A percentile compares a stretch with the other conserved stretches of the same genome.
Conservation (phyloP, 768 basidiomycete species). For the Russula sp. region DNA sequence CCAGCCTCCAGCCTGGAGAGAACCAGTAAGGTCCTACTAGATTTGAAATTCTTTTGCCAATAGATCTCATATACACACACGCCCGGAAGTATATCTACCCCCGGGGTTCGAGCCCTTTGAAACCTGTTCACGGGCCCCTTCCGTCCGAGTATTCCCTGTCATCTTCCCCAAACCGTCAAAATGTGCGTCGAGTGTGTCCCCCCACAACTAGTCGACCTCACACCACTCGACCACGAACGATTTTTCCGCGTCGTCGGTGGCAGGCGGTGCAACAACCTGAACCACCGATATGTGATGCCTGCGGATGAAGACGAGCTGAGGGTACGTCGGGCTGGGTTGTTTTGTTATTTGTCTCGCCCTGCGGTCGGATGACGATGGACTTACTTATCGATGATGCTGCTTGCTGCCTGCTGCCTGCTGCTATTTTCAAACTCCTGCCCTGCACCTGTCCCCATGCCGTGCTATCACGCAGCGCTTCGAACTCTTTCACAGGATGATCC, state of each 20-base stretch:
- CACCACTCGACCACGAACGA: slow-evolving; percentile 43
- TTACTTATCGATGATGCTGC: background rate
- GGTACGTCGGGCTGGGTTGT: slow-evolving; percentile 42
- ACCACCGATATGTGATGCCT: slow-evolving; percentile 58
- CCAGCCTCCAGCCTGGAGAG: background rate
- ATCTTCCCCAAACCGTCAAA: slow-evolving; percentile 30
- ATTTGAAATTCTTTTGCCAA: slow-evolving; percentile 29
- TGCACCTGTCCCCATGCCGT: too few species aligned
- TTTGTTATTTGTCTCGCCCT: background rate
- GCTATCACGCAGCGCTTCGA: slow-evolving; percentile 68
- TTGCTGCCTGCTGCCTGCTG: too few species aligned
- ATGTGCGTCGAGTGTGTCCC: slow-evolving; percentile 39
- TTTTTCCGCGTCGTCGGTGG: slow-evolving; percentile 56
- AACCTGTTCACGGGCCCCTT: slow-evolving; percentile 9
- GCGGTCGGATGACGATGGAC: slow-evolving; percentile 1
- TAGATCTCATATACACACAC: slow-evolving; percentile 25
- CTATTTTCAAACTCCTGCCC: too few species aligned
- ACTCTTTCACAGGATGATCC: slow-evolving; percentile 60
- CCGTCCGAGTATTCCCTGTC: slow-evolving; percentile 5
- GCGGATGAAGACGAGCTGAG: slow-evolving; percentile 61
- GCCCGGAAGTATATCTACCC: slow-evolving; percentile 27
- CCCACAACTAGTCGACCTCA: slow-evolving; percentile 39
- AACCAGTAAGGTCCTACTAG: slow-evolving; percentile 18
- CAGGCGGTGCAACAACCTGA: slow-evolving; percentile 55
- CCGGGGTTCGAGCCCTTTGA: slow-evolving; percentile 4